phyloP scores from a whole-genome alignment of 1,284 basidiomycete species.

The Ustilago tritici region DNA sequence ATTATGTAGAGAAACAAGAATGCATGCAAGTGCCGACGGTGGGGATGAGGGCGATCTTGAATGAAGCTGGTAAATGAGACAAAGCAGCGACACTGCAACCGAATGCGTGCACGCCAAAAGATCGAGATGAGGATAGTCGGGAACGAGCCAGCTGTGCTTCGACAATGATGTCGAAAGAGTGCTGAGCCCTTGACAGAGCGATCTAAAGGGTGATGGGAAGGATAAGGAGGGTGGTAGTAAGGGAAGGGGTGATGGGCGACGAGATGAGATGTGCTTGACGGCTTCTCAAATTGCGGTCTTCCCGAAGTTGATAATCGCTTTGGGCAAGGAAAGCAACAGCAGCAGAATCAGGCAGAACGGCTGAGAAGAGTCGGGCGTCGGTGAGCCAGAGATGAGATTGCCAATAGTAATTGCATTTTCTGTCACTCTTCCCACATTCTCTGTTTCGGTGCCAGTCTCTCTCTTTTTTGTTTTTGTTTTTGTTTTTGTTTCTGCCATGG shows the following conservation, averaged over 20 bases:
- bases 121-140: neutral
- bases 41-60: neutral
- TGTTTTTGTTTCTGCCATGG: too few relatives aligned
- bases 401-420: constrained; percentile 1
- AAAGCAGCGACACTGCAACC: constrained; percentile 30
- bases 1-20: neutral
- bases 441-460: neutral
- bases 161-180: neutral
- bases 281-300: neutral
- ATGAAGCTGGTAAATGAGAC: constrained; percentile 1
- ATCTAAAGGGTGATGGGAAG: neutral
- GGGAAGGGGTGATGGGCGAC: neutral
- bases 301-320: neutral
- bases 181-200: neutral
- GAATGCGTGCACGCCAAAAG: constrained; percentile 26
- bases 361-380: neutral
- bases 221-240: neutral
- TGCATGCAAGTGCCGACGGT: neutral
- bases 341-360: neutral
- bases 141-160: neutral
- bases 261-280: neutral
- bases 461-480: neutral
- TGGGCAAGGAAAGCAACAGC: neutral
- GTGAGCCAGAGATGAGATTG: constrained; percentile 1
- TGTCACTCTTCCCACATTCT: neutral